Base-by-base conservation (phyloP, 2,329 filamentous ascomycete genomes). In the Exophiala viscosa region DNA sequence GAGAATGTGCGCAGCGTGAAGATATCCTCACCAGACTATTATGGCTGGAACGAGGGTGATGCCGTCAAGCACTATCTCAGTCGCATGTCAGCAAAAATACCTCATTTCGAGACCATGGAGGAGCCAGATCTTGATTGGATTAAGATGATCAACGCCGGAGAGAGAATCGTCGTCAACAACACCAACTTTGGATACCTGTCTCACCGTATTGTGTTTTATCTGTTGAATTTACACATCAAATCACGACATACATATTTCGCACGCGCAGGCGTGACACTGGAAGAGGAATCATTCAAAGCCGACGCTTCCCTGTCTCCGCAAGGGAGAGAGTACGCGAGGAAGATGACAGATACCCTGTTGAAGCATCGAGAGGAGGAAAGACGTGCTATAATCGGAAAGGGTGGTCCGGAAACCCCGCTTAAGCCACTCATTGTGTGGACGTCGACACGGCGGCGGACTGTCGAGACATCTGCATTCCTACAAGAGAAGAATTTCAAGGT, bases 111-210 rank as follows among this genome's bases (percentile, higher is more conserved):
- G 73, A 95, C 90, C 1, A 97, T 99, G 90, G 82, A 91, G 64
- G 93, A 99, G 69, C 79, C 81, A 28, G 91, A 97, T 61, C 79
- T 99, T 58, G 96, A 97, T 69, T 99, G 92, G 73, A 92, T 99
- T 74, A 96, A 96, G 76, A 96, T 99, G 92, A 95, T 97, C 68
- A 99, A 99, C 63, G 93, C 93, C 6, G 93, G 93, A 40, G 84
- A 92, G 66, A 85, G 90, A 61, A 87, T 99, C 66, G 87, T 92
- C 63, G 92, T 97, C 71, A 99, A 99, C 74, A 96, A 97, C 62
- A 88, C 93, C 68, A 91, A 87, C 66, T 97, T 99, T 70, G 92
- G 91, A 63, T 99, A 99, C 67, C 80, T 99, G 31, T 95, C 91
- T 0, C 91, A 99, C 69, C 85, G 93, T 55, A 99, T 99, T 61